Base-by-base conservation (phyloP, 2,329 filamentous ascomycete genomes). In the Dryadomyces quercus-mongolicae region DNA sequence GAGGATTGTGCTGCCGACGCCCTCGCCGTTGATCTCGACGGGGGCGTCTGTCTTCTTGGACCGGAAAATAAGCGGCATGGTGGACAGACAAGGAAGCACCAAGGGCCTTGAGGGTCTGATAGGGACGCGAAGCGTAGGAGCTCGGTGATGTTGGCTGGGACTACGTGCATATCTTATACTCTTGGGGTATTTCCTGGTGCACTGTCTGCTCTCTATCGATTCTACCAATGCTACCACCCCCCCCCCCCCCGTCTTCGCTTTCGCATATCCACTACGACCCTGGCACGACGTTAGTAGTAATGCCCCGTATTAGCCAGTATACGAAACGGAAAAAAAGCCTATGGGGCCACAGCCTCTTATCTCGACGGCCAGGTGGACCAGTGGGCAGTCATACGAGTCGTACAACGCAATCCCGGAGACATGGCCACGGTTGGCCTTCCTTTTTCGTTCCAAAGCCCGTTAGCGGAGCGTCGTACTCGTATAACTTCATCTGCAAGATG, bases 1-100 rank as follows among this genome's bases (percentile, higher is more conserved):
- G n/a, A 51, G 49, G 38, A 51, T 31, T 7, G 31, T 51, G 38
- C 20, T 44, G 49, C 38, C 38, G 5, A 22, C 38, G 9, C 31
- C 49, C 49, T 25, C 13, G 49, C 49, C 49, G 49, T 44, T 12
- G 49, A 25, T 44, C 21, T 51, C 49, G 40, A 18, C 40, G n/a
- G 49, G 49, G 13, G 40, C 49, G 49, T n/a, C 49, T 2, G 36
- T 25, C 38, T 44, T 51, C 49, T 51, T 51, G 21, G 49, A 51
- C 3, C 49, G 49, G 40, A 44, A 51, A 18, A 20, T 44, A 21
- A 51, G 49, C 38, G 49, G 49, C 49, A 51, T 51, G 3, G 21
- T 43, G 40, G 22, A 7, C 21, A 15, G 13, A 7, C 21, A 15
- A 5, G 9, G 12, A n/a, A 20, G 43, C 43, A 44, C 43, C n/a